phyloP scores from a whole-genome alignment of 2,329 filamentous ascomycete species.

The Myriangium duriaei region DNA sequence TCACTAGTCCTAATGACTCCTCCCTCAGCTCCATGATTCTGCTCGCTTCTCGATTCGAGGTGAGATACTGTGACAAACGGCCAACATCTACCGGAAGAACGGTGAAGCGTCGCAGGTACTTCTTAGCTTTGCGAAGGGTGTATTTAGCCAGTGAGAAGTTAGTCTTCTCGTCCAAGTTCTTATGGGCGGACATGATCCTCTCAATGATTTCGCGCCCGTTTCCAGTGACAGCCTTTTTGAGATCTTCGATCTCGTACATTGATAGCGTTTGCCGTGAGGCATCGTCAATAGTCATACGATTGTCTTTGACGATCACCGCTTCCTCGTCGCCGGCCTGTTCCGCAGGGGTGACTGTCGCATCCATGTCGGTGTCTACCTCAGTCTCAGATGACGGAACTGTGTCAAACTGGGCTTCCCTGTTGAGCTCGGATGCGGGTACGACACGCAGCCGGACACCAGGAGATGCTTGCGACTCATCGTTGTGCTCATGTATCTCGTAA shows the following conservation, averaged over 20 bases:
- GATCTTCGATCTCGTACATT: conserved; percentile 56
- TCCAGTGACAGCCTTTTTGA: conserved; percentile 60
- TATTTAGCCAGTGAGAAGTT: conserved; percentile 90
- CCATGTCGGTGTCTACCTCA: conserved; percentile 8
- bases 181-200: conserved; percentile 83
- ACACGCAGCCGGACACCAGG: conserved; percentile 59
- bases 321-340: conserved; percentile 29
- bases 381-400: conserved; percentile 29
- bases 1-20: conserved; percentile 68
- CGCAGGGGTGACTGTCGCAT: conserved; percentile 8
- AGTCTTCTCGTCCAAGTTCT: conserved; percentile 86
- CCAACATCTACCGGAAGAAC: conserved; percentile 72
- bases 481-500: conserved; percentile 71
- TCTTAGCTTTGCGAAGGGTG: conserved; percentile 83
- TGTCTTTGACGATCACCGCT: conserved; percentile 44
- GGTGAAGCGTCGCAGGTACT: conserved; percentile 81
- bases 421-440: conserved; percentile 68
- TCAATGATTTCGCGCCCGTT: conserved; percentile 82
- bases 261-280: conserved; percentile 61
- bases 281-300: conserved; percentile 51
- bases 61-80: conserved; percentile 60
- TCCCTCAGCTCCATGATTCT: conserved; percentile 79
- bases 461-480: conserved; percentile 39
- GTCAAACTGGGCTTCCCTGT: conserved; percentile 60
- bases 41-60: conserved; percentile 65